Percentiles rank a stretch among this genome's conserved stretches.
Evolutionary conservation across 2,329 filamentous ascomycete genomes (phyloP).

Genomic region (Stylonectria norvegica): DNA sequence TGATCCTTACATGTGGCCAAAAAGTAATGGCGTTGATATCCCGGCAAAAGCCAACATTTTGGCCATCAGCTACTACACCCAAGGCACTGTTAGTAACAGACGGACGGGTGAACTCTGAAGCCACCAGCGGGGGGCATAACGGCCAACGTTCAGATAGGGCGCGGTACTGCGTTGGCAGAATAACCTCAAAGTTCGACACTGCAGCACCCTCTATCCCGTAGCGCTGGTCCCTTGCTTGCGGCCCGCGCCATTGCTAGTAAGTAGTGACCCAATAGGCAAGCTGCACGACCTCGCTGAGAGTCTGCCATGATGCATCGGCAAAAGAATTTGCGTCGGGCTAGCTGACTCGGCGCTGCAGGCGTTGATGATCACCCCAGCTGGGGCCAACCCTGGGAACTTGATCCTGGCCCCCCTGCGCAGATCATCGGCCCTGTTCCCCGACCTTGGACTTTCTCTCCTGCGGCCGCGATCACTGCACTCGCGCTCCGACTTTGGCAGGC

Average conservation of each 20-base stretch:
- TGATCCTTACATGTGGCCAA: no score
- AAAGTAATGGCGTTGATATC: no score
- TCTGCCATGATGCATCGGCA: not conserved
- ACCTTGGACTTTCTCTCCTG: slow-evolving; percentile 4
- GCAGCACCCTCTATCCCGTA: no score
- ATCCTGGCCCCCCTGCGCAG: slow-evolving; percentile 27
- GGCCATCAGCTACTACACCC: no score
- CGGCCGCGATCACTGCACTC: slow-evolving; percentile 5
- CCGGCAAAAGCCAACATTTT: no score
- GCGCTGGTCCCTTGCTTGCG: slow-evolving; percentile 15
- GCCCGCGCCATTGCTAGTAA: slow-evolving; percentile 18
- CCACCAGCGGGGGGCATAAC: no score
- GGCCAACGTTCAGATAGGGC: no score
- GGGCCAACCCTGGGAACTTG: slow-evolving; percentile 18
- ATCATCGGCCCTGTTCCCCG: slow-evolving; percentile 21
- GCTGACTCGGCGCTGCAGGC: slow-evolving; percentile 18
- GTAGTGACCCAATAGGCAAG: slow-evolving; percentile 17
- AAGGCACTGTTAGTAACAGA: no score
- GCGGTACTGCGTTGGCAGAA: no score
- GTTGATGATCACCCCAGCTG: slow-evolving; percentile 21
- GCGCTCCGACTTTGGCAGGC: not conserved
- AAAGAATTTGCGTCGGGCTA: slow-evolving; percentile 9
- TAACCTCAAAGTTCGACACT: no score
- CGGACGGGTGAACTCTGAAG: no score
- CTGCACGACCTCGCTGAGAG: slow-evolving; percentile 14